Evolutionary conservation across 345 rosid species (phyloP), one percentile per base, ranked within the genome.

Genomic region (Eucalyptus sp.): DNA sequence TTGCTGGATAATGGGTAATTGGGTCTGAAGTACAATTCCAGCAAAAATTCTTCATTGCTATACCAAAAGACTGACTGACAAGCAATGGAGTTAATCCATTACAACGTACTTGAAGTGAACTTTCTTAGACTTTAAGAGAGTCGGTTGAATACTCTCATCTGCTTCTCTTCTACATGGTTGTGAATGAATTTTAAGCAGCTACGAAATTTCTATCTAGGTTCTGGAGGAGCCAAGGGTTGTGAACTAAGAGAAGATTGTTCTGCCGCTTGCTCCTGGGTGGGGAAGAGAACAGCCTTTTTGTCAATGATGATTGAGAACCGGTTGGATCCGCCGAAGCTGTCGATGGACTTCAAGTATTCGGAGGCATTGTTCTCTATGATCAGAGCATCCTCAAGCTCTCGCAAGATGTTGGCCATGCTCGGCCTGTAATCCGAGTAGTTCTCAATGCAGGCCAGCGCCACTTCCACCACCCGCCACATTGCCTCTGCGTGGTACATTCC

Each of bases 351-450:
- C 96, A 95, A 93, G 87, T 95, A 95, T 89, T 95, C 97, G 2
- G 97, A 95, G 33, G 96, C 97, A 90, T 95, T 95, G 96, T 93
- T 94, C 90, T 95, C 97, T 88, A 95, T 94, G 80, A 95, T 94
- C 91, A 95, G 86, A 54, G 96, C 96, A 86, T 95, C 97, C 89
- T 94, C 97, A 46, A 94, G 89, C 93, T 95, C 97, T 44, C 96
- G 90, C n/a, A 95, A 93, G 5, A 94, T 93, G 90, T 95, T 96
- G 10, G 81, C 89, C 96, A 94, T 95, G 93, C 88, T 91, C 22
- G 96, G 97, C 52, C 96, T 88, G 86, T 94, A 93, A 76, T 94
- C 95, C 6, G 96, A 94, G 92, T 90, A 92, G 86, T 95, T 94
- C 89, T 94, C 96, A 13, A 91, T 95, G 87, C 97, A 95, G 86